Conservation (phyloP, 2,329 filamentous ascomycete species). For the Aspergillus pseudoterreus region DNA sequence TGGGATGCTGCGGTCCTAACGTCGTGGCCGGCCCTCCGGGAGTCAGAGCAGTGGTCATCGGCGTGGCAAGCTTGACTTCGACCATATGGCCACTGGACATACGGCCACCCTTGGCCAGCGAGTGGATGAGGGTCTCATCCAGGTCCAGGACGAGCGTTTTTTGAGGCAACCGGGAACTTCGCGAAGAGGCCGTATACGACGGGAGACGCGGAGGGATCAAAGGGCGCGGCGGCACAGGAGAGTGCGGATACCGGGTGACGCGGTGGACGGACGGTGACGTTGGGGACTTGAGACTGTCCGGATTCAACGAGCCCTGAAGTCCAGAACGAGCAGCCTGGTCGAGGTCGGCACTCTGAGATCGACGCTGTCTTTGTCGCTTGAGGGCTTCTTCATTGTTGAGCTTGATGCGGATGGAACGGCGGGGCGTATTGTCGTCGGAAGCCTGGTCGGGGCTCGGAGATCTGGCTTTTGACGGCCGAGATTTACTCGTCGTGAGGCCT, state of each 20-base stretch:
- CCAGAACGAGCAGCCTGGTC: conserved; percentile 23
- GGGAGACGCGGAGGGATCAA: conserved; percentile 85
- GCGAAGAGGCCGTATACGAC: conserved; percentile 65
- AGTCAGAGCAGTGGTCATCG: conserved; percentile 35
- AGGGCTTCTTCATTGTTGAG: conserved; percentile 74
- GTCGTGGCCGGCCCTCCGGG: conserved; percentile 57
- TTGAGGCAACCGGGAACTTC: conserved; percentile 54
- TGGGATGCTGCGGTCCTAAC: conserved; percentile 84
- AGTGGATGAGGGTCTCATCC: conserved; percentile 97
- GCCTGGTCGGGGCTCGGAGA: conserved; percentile 19
- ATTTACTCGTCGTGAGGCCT: conserved; percentile 20
- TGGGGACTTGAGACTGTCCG: conserved; percentile 85
- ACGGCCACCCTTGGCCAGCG: conserved; percentile 90
- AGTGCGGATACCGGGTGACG: conserved; percentile 85
- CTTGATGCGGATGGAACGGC: conserved; percentile 86
- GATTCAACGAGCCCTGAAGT: conserved; percentile 54
- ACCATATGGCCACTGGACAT: conserved; percentile 99
- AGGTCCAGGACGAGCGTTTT: conserved; percentile 95
- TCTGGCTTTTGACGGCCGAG: conserved; percentile 25
- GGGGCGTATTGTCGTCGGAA: conserved; percentile 63
- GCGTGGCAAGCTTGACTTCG: conserved; percentile 71
- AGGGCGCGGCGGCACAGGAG: conserved; percentile 82
- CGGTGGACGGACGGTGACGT: conserved; percentile 70
- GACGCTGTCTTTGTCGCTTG: conserved; percentile 59
- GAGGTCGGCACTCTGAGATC: conserved; percentile 29